Evolutionary conservation across 2,329 filamentous ascomycete species (phyloP), one percentile per base, ranked within the genome.

Genomic region (Diaporthe batatas): DNA sequence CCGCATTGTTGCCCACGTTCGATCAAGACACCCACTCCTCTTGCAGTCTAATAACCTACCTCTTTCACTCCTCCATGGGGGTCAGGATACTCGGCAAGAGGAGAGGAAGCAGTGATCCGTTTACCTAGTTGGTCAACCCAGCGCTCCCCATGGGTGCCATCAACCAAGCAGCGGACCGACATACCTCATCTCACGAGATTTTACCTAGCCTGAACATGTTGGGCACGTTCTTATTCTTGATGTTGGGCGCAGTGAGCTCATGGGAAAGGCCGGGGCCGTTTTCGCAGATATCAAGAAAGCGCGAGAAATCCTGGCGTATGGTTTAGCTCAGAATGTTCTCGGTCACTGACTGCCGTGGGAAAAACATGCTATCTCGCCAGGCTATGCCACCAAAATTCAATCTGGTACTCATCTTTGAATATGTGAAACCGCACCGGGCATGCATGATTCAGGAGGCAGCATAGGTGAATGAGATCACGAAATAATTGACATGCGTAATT

Each of bases 1-100:
- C 53, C 44, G 34, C 55, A 62, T 5, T 39, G 14, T 58, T 59
- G 23, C 29, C 42, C 25, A 42, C 6, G 11, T 54, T 23, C 2
- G 14, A 36, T 70, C n/a, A n/a, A 51, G 47, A 25, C 39, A 42
- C 34, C 6, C 34, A 8, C 10, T 18, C 77, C 90, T 92, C 91
- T 90, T 87, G 87, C 89, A 85, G 91, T 92, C 89, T 91, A 92
- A 92, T 92, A 91, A 86, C 89, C 89, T 90, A 81, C 32, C 84
- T 85, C 85, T 82, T 82, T 83, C 78, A 78, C 78, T 77, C 53
- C 71, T 76, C 81, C 75, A 83, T 91, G 87, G 86, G 86, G 84
- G 83, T 81, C 82, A 90, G 90, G 91, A 92, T 92, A 92, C 90
- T 92, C 91, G 87, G 88, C 87, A 84, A 89, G 91, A 92, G 90